Base-by-base conservation (phyloP, 257 asterid species). In the Rubia yunnanensis region DNA sequence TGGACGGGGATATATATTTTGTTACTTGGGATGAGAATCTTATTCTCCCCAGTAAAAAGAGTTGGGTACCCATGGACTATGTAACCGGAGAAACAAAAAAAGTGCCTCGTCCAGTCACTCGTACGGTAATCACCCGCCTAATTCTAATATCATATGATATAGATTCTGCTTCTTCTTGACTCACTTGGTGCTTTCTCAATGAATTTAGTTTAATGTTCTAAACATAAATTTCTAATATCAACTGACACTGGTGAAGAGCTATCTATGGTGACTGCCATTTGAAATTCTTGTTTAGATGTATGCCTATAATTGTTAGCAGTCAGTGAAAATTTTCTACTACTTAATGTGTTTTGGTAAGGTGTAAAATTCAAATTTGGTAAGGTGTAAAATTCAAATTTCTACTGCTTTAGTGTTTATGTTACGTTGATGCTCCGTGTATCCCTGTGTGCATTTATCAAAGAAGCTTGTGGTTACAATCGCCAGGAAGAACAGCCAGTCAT, bases 21-120 rank as follows among this genome's bases (percentile, higher is more conserved):
- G 99, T 90, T 39, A 79, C 95, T n/a, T 94, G 97, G 97, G 99
- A 94, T 74, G 84, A 78, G 39, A 85, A 78, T 76, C 96, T 94
- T 67, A 80, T 90, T 54, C 97, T 97, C 60, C 99, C 99, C 38
- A 82, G 91, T 76, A 84, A 80, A 76, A 67, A 66, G 67, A 94
- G 99, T 76, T 88, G 88, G 88, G 5, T 55, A 6, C 97, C 99
- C 0, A 88, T 94, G 99, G 92, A 90, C 34, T 90, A 94, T 72
- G 71, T 82, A 2, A 56, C 97, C 8, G 92, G 76, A 48, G 86
- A 83, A 44, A 81, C 10, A 44, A 83, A 63, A 62, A 3, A 3
- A 34, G 32, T 70, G 73, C 82, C 86, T 2, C 97, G 95, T 30
- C 76, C 69, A 0, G 86, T 86, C 68, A 81, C 18, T 10, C 92